Conservation (phyloP, 345 rosid genomes). For the Chamaenerion angustifolium region DNA sequence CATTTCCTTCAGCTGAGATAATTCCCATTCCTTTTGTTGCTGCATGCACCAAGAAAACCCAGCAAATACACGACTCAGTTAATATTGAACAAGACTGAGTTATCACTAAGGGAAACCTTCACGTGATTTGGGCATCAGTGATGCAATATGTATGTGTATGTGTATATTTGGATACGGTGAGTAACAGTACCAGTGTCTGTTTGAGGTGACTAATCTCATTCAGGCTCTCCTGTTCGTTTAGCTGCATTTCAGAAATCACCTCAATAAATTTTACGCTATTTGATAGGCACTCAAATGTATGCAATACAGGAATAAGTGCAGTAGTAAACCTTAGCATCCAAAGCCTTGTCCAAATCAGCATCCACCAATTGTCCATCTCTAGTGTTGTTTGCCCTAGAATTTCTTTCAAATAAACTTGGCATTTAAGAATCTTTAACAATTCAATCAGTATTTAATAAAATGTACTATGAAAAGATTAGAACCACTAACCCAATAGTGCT, state of each 20-base stretch:
- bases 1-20: slow-evolving; percentile 54
- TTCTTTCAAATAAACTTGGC: too few species aligned
- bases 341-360: not conserved
- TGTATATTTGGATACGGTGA: too few species aligned
- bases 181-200: slow-evolving; percentile 1
- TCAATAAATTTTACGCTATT: not conserved
- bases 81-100: not conserved
- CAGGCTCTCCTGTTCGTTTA: not conserved
- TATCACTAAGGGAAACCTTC: not conserved
- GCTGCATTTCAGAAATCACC: not conserved
- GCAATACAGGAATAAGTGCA: not conserved
- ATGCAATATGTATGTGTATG: too few species aligned
- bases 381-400: not conserved
- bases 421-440: not conserved
- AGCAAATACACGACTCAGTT: not conserved
- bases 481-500: not conserved
- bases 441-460: not conserved
- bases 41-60: slow-evolving; percentile 9
- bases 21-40: slow-evolving; percentile 74
- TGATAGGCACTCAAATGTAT: too few species aligned
- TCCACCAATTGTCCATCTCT: not conserved
- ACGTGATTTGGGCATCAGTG: not conserved
- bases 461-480: not conserved
- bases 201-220: slow-evolving; percentile 3
- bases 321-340: slow-evolving; percentile 3